Evolutionary conservation across 2,329 filamentous ascomycete genomes (phyloP), one percentile per base, ranked within the genome.

Genomic region (Cladophialophora immunda): DNA sequence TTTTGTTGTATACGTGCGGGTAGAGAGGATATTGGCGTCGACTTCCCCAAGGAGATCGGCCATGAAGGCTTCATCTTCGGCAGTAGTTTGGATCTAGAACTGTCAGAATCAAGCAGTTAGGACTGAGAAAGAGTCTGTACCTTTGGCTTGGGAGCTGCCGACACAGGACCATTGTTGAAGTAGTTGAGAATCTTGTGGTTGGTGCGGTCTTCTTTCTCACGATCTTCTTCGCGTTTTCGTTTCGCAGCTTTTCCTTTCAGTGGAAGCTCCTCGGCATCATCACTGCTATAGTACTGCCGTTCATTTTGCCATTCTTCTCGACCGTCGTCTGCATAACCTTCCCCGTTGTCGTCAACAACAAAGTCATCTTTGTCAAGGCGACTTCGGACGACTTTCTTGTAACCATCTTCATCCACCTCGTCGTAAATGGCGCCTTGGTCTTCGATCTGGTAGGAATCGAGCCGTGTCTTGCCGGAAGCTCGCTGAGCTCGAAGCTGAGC

Each of bases 281-380:
- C 91, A 69, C 90, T 86, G 77, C 90, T 87, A 70, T 86, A 84
- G 76, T 87, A 82, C 67, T 84, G 84, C 71, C 85, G 83, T 71
- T 90, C 85, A 73, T 91, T 87, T 79, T 94, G 89, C 94, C 94
- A 94, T 74, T 98, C 95, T 80, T 97, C 94, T 63, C 95, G 90
- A 68, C 95, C 95, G 76, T 98, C 95, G 77, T 98, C 94, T 71
- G 93, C 94, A 76, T 99, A 99, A 41, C 95, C 94, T 77, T 94
- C 93, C 75, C 94, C 94, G 82, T 97, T 97, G 81, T 99, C 95
- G 82, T 98, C 95, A 67, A 99, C 94, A 60, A 99, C 94, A 75
- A 99, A 99, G 81, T 99, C 95, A 74, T 99, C 95, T 75, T 97
- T 86, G 76, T 98, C 92, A 59, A 99, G 84, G 55, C 95, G 90